phyloP scores from a whole-genome alignment of 768 basidiomycete genomes.

The Lactarius vividus region DNA sequence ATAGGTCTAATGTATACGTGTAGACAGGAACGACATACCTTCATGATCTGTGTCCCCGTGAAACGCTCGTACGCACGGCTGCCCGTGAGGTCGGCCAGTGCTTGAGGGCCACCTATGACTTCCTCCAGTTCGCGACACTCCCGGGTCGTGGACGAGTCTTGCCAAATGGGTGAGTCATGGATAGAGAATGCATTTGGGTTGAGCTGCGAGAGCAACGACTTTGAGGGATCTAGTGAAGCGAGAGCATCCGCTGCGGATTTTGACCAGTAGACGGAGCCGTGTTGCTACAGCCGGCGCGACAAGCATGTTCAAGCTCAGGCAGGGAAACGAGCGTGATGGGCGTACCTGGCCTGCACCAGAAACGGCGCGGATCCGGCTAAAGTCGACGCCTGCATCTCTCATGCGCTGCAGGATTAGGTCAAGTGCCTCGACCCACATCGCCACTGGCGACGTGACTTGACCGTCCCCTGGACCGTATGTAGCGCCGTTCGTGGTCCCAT shows the following conservation, averaged over 20 bases:
- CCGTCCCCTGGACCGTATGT: conserved; percentile 61
- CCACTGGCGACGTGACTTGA: conserved; percentile 76
- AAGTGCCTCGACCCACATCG: conserved; percentile 83
- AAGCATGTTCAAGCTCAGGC: conserved; percentile 1
- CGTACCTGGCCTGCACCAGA: conserved; percentile 78
- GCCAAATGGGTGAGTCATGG: conserved; percentile 78
- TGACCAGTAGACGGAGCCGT: conserved; percentile 86
- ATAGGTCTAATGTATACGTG: neutral
- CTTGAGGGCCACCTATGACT: conserved; percentile 65
- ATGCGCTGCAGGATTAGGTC: conserved; percentile 70
- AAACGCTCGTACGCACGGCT: conserved; percentile 87
- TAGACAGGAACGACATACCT: conserved; percentile 43
- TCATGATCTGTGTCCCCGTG: conserved; percentile 81
- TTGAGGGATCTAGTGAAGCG: conserved; percentile 48
- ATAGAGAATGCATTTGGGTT: conserved; percentile 64
- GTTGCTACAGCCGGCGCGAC: conserved; percentile 52
- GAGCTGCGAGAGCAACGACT: conserved; percentile 58
- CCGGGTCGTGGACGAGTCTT: conserved; percentile 79
- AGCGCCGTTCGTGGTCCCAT: conserved; percentile 65
- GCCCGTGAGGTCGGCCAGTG: conserved; percentile 71
- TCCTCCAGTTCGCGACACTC: conserved; percentile 72
- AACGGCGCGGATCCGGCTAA: conserved; percentile 57
- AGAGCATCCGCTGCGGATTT: conserved; percentile 49
- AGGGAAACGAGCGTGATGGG: neutral
- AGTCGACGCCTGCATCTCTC: conserved; percentile 55